Base-by-base conservation (phyloP, 2,329 filamentous ascomycete genomes). In the Colletotrichum sp. region DNA sequence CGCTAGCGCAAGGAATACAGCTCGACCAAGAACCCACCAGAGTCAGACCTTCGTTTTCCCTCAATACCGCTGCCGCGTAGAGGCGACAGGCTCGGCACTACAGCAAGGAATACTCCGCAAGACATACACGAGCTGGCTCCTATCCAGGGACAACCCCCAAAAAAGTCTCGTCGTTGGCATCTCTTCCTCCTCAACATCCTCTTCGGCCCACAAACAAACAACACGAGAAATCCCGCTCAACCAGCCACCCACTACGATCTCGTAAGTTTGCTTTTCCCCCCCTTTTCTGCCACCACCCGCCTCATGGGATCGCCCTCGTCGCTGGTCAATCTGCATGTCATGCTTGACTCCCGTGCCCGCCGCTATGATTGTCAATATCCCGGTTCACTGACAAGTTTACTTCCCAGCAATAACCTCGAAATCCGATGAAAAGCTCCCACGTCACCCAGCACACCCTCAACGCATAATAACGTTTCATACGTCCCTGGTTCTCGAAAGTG, bases 401-500 rank as follows among this genome's bases (percentile, higher is more conserved):
- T 43, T 69, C 21, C 64, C 72, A 69, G 69, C 64, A 69, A 64
- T n/a, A 64, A 31, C 36, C 51, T 61, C 55, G 43, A 66, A 62
- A 68, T 70, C 73, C 66, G 71, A 75, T 74, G 66, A 74, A 67
- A 74, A 70, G 51, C 18, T 59, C 61, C 70, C 66, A 74, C 72
- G 63, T 24, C 70, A 68, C 58, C 57, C 69, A 68, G 55, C 29
- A 74, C 63, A 74, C 63, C 66, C 55, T 55, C 69, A 58, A 76
- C 74, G 78, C 78, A 79, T 78, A 78, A 79, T 62, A 74, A 76
- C 78, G 78, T 79, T 80, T 80, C 77, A 80, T 70, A 74, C 64
- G 73, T 66, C 66, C 62, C 65, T 71, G 64, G 38, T 64, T 69
- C 58, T 55, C 64, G 72, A 57, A 67, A 59, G 55, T 61, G 31